Conservation (phyloP, 148 eudicot species). For the Vaccinium vitisidaea region DNA sequence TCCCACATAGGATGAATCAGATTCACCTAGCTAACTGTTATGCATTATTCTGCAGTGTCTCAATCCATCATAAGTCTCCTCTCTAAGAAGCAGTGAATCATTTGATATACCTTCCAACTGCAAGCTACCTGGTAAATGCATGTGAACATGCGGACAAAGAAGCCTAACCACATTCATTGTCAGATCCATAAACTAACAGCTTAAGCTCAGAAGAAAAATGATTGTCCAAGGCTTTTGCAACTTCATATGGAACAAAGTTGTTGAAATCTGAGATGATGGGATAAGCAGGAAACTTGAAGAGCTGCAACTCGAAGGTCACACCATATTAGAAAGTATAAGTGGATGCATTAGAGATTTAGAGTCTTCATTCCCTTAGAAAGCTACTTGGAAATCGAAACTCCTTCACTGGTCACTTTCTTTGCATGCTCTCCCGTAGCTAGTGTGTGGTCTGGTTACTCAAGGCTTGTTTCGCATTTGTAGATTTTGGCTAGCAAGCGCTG, state of each 20-base stretch:
- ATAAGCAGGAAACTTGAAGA: background rate
- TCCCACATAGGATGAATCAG: background rate
- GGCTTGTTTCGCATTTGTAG: background rate
- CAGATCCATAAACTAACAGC: background rate
- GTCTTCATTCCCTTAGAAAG: background rate
- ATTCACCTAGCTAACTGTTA: background rate
- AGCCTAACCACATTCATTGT: background rate
- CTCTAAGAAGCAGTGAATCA: background rate
- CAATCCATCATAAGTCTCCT: constrained; percentile 3
- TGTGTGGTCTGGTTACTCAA: background rate
- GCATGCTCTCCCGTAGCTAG: background rate
- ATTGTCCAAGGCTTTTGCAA: background rate
- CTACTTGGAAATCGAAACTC: background rate
- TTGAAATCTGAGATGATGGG: background rate
- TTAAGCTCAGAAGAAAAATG: background rate
- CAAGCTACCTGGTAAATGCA: background rate
- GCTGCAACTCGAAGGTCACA: background rate
- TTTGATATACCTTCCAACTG: background rate
- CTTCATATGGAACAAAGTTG: background rate
- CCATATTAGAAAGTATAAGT: background rate
- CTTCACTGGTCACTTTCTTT: background rate
- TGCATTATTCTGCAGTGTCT: background rate
- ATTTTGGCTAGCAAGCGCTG: background rate
- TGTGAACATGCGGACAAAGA: background rate
- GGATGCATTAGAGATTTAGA: background rate